Base-by-base conservation (phyloP, 1,284 basidiomycete genomes). In the Moesziomyces antarcticus region DNA sequence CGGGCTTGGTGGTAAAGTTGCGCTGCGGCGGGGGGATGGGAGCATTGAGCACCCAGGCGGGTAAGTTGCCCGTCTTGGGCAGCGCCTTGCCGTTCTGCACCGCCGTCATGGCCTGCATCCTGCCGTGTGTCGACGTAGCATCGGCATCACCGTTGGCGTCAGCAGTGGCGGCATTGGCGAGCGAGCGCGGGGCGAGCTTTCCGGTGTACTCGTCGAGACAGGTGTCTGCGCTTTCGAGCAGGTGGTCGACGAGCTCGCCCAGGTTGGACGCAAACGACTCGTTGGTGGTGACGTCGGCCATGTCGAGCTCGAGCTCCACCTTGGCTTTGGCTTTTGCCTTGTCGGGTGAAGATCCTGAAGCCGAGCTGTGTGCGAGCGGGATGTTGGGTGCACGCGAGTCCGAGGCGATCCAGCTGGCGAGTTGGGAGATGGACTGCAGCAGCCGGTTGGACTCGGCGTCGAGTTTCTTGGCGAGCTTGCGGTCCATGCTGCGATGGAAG, bases 401-500 rank as follows among this genome's bases (percentile, higher is more conserved):
- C 9, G 52, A 50, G 3, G 72, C 66, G 24, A 78, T 61, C 76
- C 76, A 81, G 16, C 22, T 10, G 5, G 62, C 59, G 24, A 83
- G 63, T 20, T 50, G 40, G 4, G 67, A 58, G 54, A 82, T 50
- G 46, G 75, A 56, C 21, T 50, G 24, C 3, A 75, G 86, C 1
- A 92, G 86, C 44, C 88, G 87, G 27, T 87, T 84, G 0, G 90
- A 90, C 70, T 90, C 88, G 7, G 81, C 82, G 72, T 93, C 91
- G 24, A 93, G 84, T 60, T 90, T 88, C 50, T 86, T 87, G 2
- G 90, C 90, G 65, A 96, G 88, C 14, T 86, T 86, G 16, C 88
- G 85, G 84, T 95, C 91, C 70, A 97, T 88, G 3, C 93, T 92
- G 42, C 92, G 89, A 85, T 96, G 91, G 84, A 95, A 96, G 46